These are phyloP conservation scores for Acephala macrosclerotiorum DNA, from an alignment of 2,329 filamentous ascomycete species.

Conservation along the genomic window DNA sequence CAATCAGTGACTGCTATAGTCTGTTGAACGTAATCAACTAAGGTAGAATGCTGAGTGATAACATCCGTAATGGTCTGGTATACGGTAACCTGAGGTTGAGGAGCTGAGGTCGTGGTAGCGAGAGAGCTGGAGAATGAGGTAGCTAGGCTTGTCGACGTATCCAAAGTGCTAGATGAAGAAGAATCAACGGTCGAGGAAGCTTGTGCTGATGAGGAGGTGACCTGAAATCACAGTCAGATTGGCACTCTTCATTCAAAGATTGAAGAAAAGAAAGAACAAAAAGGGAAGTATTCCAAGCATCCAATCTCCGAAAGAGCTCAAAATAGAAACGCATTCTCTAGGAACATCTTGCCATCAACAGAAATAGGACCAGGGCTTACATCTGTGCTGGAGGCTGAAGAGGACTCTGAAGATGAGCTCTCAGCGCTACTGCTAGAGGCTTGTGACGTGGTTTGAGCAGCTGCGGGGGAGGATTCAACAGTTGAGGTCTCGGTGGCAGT, in stretches of 20 bases:
- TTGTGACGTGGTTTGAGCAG: background rate
- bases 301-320: too few species aligned
- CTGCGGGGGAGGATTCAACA: background rate
- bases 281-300: too few species aligned
- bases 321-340: too few species aligned
- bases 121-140: background rate
- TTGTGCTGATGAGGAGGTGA: too few species aligned
- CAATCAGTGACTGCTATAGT: background rate
- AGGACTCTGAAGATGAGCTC: background rate
- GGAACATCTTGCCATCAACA: background rate
- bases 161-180: background rate
- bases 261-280: too few species aligned
- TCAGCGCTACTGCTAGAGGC: background rate
- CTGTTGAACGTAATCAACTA: background rate
- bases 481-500: background rate
- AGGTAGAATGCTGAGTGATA: background rate
- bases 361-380: background rate
- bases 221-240: too few species aligned
- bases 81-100: background rate
- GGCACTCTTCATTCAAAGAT: too few species aligned
- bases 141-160: background rate
- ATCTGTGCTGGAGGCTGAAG: background rate
- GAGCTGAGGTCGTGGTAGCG: background rate
- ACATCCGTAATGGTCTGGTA: background rate
- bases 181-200: background rate